Conservation (phyloP, 495 filamentous ascomycete genomes). For the Aspergillus conjunctus region DNA sequence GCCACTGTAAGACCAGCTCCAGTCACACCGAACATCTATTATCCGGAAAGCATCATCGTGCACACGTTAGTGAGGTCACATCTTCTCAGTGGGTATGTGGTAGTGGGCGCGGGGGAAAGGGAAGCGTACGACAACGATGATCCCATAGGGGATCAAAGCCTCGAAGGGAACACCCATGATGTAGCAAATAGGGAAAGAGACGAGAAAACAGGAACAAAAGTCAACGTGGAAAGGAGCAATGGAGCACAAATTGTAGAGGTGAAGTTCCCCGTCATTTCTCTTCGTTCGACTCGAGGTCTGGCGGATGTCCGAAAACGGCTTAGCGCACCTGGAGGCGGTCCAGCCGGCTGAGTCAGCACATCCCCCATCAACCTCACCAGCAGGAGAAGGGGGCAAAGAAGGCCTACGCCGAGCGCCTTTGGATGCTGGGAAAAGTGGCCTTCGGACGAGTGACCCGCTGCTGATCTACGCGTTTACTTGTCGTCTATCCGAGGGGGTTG, state of each 20-base stretch:
- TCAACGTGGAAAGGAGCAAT: slow-evolving; percentile 25
- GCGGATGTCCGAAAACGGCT: slow-evolving; percentile 38
- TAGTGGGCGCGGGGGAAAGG: slow-evolving; percentile 9
- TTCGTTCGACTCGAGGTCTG: slow-evolving; percentile 25
- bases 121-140: slow-evolving; percentile 77
- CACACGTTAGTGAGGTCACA: slow-evolving; percentile 12
- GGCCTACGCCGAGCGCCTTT: slow-evolving; percentile 40
- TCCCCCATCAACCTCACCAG: slow-evolving; percentile 42
- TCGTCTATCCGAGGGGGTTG: slow-evolving; percentile 17
- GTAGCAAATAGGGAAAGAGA: slow-evolving; percentile 22
- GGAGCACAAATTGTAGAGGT: slow-evolving; percentile 22
- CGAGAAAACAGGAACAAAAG: slow-evolving; percentile 9
- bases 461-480: slow-evolving; percentile 42
- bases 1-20: slow-evolving; percentile 75
- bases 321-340: slow-evolving; percentile 32
- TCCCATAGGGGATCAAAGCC: slow-evolving; percentile 89
- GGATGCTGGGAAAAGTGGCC: slow-evolving; percentile 32
- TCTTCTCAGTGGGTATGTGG: background rate
- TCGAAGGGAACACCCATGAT: slow-evolving; percentile 96
- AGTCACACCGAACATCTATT: slow-evolving; percentile 86
- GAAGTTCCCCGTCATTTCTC: slow-evolving; percentile 18
- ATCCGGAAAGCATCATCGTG: slow-evolving; percentile 12
- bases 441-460: slow-evolving; percentile 32
- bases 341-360: slow-evolving; percentile 45
- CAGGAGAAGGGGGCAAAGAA: slow-evolving; percentile 41